phyloP scores from a whole-genome alignment of 495 filamentous ascomycete genomes.

The Penicillium ochrochloron region DNA sequence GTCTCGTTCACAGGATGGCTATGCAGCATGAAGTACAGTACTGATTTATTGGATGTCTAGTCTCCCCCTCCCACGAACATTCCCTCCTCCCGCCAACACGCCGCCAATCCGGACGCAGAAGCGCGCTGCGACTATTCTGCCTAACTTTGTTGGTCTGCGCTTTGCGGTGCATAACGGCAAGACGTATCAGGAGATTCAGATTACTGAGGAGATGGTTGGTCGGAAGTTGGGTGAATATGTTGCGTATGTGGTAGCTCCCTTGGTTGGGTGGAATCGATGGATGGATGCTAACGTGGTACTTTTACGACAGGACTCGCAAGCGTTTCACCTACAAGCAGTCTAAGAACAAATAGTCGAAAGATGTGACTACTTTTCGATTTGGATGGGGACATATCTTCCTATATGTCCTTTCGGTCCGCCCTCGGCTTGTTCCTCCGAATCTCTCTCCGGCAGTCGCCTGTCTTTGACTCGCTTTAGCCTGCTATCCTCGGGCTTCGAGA shows the following conservation, averaged over 20 bases:
- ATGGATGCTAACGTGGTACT: slow-evolving; percentile 1
- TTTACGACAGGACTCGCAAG: slow-evolving; percentile 76
- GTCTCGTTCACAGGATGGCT: too few species aligned
- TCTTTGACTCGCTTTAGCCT: background rate
- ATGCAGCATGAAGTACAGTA: background rate
- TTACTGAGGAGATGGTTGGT: slow-evolving; percentile 98
- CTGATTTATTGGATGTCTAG: slow-evolving; percentile 26
- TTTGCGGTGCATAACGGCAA: slow-evolving; percentile 98
- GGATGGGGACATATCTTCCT: background rate
- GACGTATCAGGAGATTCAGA: slow-evolving; percentile 81
- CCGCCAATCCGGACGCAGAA: slow-evolving; percentile 87
- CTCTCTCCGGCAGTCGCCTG: slow-evolving; percentile 1
- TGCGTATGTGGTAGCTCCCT: slow-evolving; percentile 61
- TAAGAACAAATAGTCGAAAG: slow-evolving; percentile 66
- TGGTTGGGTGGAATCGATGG: background rate
- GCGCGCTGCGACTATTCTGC: slow-evolving; percentile 89
- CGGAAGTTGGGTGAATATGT: slow-evolving; percentile 97
- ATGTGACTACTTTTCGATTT: slow-evolving; percentile 10
- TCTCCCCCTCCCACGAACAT: slow-evolving; percentile 47
- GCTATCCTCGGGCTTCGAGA: background rate
- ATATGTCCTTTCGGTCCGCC: slow-evolving; percentile 13
- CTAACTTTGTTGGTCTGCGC: slow-evolving; percentile 90
- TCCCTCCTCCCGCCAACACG: slow-evolving; percentile 60
- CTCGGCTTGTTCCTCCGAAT: background rate
- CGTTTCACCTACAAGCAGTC: slow-evolving; percentile 78